These are phyloP conservation scores for Lophiostoma macrostomum DNA, from an alignment of 495 filamentous ascomycete species.

Conservation along the genomic window DNA sequence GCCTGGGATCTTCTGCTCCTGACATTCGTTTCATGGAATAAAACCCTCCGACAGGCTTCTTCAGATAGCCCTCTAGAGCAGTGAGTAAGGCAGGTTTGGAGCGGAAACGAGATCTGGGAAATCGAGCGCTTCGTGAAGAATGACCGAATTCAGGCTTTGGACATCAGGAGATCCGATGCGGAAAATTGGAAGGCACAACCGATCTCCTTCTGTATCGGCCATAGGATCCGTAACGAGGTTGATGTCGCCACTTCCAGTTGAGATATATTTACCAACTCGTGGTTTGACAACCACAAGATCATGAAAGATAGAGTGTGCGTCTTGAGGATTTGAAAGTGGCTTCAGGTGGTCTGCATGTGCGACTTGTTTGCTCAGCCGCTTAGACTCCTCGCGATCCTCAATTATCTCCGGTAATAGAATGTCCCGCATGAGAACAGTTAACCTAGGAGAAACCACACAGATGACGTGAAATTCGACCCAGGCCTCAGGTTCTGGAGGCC, in stretches of 20 bases:
- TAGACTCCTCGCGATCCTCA: slow-evolving; percentile 21
- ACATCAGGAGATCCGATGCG: not conserved
- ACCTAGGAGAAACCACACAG: slow-evolving; percentile 49
- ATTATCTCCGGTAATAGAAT: slow-evolving; percentile 26
- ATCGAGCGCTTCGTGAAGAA: not conserved
- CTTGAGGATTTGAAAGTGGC: slow-evolving; percentile 30
- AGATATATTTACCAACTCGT: not conserved
- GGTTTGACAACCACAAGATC: not conserved
- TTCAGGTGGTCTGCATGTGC: not conserved
- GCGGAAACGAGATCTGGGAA: not conserved
- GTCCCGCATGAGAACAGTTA: slow-evolving; percentile 50
- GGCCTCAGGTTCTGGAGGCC: slow-evolving; percentile 35
- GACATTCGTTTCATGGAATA: not conserved
- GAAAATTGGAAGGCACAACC: not conserved
- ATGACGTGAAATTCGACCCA: slow-evolving; percentile 48
- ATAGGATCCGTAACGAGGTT: too few species aligned
- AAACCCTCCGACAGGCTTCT: not conserved
- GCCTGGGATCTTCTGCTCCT: not conserved
- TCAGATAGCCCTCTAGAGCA: not conserved
- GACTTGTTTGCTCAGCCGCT: not conserved
- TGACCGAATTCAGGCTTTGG: not conserved
- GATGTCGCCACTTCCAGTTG: not conserved
- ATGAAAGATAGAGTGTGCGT: not conserved
- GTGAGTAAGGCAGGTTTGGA: not conserved
- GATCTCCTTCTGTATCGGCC: not conserved